These are phyloP conservation scores for Ganoderma sp. DNA, from an alignment of 1,284 basidiomycete species.

Conservation along the genomic window DNA sequence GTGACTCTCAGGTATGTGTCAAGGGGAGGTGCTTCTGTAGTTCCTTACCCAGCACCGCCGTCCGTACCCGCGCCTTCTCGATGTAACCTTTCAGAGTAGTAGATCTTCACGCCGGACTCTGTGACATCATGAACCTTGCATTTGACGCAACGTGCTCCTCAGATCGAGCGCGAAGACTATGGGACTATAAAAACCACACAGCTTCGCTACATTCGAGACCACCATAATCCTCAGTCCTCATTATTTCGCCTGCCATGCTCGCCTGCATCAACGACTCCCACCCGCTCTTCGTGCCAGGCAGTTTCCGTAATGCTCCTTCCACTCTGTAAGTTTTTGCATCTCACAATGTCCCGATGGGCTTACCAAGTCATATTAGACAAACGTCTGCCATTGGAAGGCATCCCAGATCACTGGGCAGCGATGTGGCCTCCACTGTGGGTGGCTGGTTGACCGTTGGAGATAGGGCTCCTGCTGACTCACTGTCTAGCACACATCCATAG, in stretches of 20 bases:
- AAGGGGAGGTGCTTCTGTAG: background rate
- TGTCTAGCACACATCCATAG: background rate
- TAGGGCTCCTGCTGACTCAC: background rate
- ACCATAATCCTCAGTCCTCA: background rate
- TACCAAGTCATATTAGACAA: background rate
- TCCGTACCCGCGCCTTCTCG: background rate
- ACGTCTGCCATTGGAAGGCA: background rate
- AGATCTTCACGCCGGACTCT: background rate
- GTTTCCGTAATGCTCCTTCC: background rate
- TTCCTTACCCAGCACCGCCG: background rate
- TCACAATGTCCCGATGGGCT: background rate
- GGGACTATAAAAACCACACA: background rate
- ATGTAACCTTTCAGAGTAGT: too few relatives aligned
- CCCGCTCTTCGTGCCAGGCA: background rate
- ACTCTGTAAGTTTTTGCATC: background rate
- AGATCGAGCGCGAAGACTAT: background rate
- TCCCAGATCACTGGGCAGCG: background rate
- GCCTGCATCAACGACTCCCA: background rate
- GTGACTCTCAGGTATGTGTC: background rate
- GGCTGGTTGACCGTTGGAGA: background rate
- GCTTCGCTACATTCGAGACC: background rate
- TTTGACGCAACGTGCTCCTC: background rate
- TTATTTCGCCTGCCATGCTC: background rate
- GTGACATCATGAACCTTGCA: background rate
- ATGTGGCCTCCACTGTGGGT: background rate